Conservation (phyloP, 2,329 filamentous ascomycete species). For the Myriangium duriaei region DNA sequence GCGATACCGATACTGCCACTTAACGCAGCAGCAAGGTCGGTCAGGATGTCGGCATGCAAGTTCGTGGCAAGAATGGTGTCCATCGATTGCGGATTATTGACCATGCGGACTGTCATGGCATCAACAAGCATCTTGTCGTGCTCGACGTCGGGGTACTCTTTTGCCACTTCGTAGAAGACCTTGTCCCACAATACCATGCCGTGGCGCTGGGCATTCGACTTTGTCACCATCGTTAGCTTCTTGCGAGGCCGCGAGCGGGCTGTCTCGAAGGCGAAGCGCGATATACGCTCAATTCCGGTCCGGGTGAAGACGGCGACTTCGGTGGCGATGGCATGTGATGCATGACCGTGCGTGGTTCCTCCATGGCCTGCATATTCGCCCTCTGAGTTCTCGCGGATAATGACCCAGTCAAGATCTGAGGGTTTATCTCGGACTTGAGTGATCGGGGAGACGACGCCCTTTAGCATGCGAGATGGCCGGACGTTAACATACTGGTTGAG, state of each 20-base stretch:
- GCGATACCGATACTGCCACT: conserved; percentile 57
- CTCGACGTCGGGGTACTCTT: conserved; percentile 33
- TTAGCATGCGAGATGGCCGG: conserved; percentile 37
- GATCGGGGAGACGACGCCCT: conserved; percentile 30
- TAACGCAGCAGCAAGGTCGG: conserved; percentile 53
- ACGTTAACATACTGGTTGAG: conserved; percentile 60
- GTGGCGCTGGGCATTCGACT: conserved; percentile 37
- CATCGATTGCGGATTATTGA: conserved; percentile 31
- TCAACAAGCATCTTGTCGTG: conserved; percentile 39
- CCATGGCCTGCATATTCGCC: conserved; percentile 38
- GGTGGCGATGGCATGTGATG: conserved; percentile 30
- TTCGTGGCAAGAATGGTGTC: conserved; percentile 39
- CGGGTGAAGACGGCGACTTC: conserved; percentile 36
- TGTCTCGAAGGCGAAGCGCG: conserved; percentile 36
- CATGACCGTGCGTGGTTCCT: conserved; percentile 30
- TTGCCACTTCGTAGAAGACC: conserved; percentile 33
- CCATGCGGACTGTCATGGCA: conserved; percentile 38
- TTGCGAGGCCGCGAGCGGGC: conserved; percentile 30
- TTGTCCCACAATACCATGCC: conserved; percentile 39
- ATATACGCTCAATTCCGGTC: conserved; percentile 34
- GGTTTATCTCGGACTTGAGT: conserved; percentile 22
- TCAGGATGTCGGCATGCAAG: conserved; percentile 48
- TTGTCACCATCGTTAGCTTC: conserved; percentile 39
- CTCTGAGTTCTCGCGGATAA: conserved; percentile 36
- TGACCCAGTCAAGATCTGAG: conserved; percentile 34